A percentile compares a stretch with the other conserved stretches of the same genome.
phyloP scores from a whole-genome alignment of 148 eudicot species.

The Camellia japonica region DNA sequence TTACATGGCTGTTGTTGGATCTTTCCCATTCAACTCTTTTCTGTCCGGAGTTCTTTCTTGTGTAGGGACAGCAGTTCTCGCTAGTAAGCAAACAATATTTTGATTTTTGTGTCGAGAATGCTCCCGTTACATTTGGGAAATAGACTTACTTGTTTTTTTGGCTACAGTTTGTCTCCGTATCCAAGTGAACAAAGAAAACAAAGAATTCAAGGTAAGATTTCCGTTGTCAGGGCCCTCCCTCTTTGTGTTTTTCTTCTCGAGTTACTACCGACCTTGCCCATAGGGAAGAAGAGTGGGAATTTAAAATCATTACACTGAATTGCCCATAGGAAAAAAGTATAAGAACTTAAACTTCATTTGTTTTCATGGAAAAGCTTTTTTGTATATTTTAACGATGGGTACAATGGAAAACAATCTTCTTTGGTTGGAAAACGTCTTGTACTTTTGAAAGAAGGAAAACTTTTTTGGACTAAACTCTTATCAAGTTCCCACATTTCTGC shows the following conservation, averaged over 20 bases:
- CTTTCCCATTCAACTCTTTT: constrained; percentile 97
- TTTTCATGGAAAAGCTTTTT: too few relatives aligned
- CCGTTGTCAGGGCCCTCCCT: background rate
- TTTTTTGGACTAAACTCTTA: too few relatives aligned
- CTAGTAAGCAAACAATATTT: constrained; percentile 51
- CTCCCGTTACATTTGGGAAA: background rate
- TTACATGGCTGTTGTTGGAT: constrained; percentile 92
- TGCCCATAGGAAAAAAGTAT: too few relatives aligned
- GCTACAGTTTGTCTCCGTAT: constrained; percentile 84
- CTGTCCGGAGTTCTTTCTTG: constrained; percentile 95
- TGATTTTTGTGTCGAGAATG: background rate
- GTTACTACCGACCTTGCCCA: too few relatives aligned
- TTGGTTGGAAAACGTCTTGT: too few relatives aligned
- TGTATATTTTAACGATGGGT: too few relatives aligned
- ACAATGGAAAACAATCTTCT: too few relatives aligned
- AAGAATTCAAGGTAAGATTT: constrained; percentile 85
- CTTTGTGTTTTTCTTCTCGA: background rate
- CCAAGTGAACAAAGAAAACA: constrained; percentile 98
- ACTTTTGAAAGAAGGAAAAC: too few relatives aligned
- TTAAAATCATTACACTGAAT: too few relatives aligned
- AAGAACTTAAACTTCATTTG: too few relatives aligned
- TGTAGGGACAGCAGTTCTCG: constrained; percentile 96
- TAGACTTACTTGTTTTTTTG: constrained; percentile 11
- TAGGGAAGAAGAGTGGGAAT: background rate
- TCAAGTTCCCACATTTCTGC: too few relatives aligned